Percentiles rank a stretch among this genome's conserved stretches.
phyloP scores from a whole-genome alignment of 2,329 filamentous ascomycete genomes.

The Tolypocladium album region DNA sequence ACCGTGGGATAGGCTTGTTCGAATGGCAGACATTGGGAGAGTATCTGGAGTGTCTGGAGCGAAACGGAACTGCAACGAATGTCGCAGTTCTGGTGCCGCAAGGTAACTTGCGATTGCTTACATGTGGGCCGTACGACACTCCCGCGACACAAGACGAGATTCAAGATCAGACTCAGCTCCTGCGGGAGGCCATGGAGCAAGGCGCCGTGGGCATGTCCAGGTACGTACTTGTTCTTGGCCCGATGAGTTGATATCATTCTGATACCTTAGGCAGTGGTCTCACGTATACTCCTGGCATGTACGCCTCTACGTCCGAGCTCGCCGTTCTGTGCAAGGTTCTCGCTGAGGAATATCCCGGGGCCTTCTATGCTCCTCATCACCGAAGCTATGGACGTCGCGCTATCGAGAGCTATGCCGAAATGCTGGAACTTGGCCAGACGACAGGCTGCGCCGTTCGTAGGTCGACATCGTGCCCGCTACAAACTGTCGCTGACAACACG shows the following conservation, averaged over 20 bases:
- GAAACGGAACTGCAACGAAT: conserved; percentile 11
- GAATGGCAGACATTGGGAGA: conserved; percentile 12
- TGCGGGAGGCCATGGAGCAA: conserved; percentile 10
- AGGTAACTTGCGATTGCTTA: conserved; percentile 11
- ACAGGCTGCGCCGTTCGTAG: conserved; percentile 13
- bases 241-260: neutral
- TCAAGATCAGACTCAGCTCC: conserved; percentile 9
- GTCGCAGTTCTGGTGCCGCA: conserved; percentile 13
- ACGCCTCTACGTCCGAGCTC: conserved; percentile 13
- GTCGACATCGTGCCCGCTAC: neutral
- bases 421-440: conserved; percentile 10
- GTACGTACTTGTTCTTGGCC: neutral
- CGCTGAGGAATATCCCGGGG: conserved; percentile 10
- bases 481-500: neutral
- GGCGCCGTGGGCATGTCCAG: conserved; percentile 14
- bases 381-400: conserved; percentile 12
- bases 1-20: conserved; percentile 7
- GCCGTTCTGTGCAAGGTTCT: conserved; percentile 10
- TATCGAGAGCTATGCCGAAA: conserved; percentile 13
- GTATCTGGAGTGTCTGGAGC: conserved; percentile 11
- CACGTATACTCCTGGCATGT: conserved; percentile 15
- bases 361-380: conserved; percentile 13
- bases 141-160: conserved; percentile 7
- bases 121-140: conserved; percentile 12
- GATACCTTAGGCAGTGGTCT: conserved; percentile 6